Evolutionary conservation across 495 filamentous ascomycete genomes (phyloP).

Genomic region (Hypomontagnella submonticulosa): DNA sequence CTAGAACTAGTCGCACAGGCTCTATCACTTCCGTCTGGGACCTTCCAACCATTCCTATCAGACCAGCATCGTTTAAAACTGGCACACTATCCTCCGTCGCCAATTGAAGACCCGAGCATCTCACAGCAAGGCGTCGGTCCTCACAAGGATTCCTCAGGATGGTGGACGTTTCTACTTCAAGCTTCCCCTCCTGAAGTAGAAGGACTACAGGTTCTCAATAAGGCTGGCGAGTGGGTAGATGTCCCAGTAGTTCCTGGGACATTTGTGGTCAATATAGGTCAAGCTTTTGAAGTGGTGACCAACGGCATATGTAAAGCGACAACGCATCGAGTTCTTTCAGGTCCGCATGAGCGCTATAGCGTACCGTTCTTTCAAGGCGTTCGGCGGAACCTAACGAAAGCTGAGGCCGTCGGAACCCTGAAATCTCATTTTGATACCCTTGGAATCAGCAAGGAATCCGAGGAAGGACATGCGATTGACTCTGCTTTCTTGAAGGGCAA

Average conservation of each 20-base stretch:
- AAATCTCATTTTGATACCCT: slow-evolving; percentile 44
- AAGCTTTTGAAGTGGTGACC: slow-evolving; percentile 68
- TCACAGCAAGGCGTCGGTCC: slow-evolving; percentile 62
- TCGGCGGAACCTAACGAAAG: slow-evolving; percentile 52
- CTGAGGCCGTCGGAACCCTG: slow-evolving; percentile 50
- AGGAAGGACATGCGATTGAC: slow-evolving; percentile 50
- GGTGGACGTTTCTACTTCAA: slow-evolving; percentile 67
- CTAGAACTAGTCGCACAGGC: slow-evolving; percentile 63
- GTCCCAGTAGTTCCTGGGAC: slow-evolving; percentile 61
- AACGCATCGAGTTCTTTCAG: slow-evolving; percentile 58
- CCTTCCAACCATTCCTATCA: slow-evolving; percentile 61
- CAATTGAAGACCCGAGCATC: slow-evolving; percentile 6
- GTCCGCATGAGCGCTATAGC: slow-evolving; percentile 52
- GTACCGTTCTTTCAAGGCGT: slow-evolving; percentile 62
- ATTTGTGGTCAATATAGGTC: slow-evolving; percentile 68
- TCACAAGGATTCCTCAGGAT: slow-evolving; percentile 67
- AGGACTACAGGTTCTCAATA: slow-evolving; percentile 63
- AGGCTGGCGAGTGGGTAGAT: slow-evolving; percentile 60
- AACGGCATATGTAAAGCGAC: slow-evolving; percentile 64
- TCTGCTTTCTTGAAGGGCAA: slow-evolving; percentile 57
- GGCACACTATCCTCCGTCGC: slow-evolving; percentile 58
- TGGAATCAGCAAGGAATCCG: slow-evolving; percentile 20
- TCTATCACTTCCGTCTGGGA: slow-evolving; percentile 50
- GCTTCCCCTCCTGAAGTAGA: slow-evolving; percentile 56
- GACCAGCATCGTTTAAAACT: slow-evolving; percentile 67